These are phyloP conservation scores for Nicotiana knightiana DNA, from an alignment of 257 asterid species.

Conservation along the genomic window DNA sequence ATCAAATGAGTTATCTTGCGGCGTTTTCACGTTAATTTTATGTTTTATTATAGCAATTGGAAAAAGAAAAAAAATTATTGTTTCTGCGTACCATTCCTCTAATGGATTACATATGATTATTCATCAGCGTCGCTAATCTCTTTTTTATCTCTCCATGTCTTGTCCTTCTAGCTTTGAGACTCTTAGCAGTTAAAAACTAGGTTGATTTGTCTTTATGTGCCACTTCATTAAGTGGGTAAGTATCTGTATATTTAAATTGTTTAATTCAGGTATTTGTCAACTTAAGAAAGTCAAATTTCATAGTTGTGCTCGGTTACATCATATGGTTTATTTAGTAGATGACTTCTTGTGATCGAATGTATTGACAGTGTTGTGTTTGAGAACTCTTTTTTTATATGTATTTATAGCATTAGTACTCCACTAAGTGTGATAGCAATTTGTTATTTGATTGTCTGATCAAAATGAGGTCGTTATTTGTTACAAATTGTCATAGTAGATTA, in stretches of 20 bases:
- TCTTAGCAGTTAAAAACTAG: background rate
- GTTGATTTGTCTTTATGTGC: background rate
- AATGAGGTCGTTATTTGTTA: too few relatives aligned
- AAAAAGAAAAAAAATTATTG: background rate
- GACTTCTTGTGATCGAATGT: background rate
- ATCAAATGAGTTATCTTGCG: background rate
- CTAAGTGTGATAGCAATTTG: too few relatives aligned
- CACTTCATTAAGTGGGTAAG: background rate
- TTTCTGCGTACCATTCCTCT: background rate
- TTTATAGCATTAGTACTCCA: too few relatives aligned
- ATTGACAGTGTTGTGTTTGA: background rate
- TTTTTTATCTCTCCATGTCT: constrained; percentile 3
- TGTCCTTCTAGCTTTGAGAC: background rate
- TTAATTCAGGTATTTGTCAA: background rate
- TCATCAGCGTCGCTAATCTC: background rate
- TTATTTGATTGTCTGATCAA: too few relatives aligned
- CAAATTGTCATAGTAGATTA: too few relatives aligned
- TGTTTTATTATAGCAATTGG: background rate
- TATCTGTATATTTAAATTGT: background rate
- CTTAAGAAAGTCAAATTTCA: background rate
- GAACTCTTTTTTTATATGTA: background rate
- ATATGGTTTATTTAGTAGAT: too few relatives aligned
- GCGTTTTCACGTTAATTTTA: background rate
- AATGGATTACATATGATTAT: background rate
- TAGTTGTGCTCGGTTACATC: background rate